These are phyloP conservation scores for Leishmania gerbilli DNA, from an alignment of 208 protist genomes.

Conservation along the genomic window DNA sequence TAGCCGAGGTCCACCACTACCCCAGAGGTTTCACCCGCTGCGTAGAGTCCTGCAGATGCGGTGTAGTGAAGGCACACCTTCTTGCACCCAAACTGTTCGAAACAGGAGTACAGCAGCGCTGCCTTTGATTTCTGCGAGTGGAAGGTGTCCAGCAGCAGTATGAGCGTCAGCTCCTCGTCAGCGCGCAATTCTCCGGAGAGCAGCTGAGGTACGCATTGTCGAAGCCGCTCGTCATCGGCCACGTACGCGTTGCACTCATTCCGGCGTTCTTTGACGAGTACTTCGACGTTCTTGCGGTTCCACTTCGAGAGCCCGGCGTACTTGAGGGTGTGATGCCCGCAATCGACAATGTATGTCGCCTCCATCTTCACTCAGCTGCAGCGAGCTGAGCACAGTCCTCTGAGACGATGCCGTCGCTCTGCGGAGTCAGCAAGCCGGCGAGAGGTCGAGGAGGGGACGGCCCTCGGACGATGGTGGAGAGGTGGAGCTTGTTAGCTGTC, in stretches of 20 bases:
- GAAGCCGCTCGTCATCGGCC: slow-evolving; percentile 21
- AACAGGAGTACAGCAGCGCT: slow-evolving; percentile 54
- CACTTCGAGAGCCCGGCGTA: slow-evolving; percentile 47
- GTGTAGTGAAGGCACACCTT: slow-evolving; percentile 53
- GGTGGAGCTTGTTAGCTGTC: neutral
- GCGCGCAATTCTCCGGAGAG: slow-evolving; percentile 23
- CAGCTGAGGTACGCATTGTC: slow-evolving; percentile 25
- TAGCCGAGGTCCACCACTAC: slow-evolving; percentile 76
- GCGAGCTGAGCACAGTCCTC: neutral
- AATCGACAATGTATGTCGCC: slow-evolving; percentile 51
- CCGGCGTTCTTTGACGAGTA: slow-evolving; percentile 18
- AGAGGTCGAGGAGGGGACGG: neutral
- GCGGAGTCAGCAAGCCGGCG: neutral
- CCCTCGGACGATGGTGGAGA: neutral
- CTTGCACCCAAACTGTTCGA: slow-evolving; percentile 68
- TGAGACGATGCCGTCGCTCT: neutral
- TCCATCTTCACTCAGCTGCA: slow-evolving; percentile 25
- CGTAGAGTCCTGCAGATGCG: slow-evolving; percentile 61
- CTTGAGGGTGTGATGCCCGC: slow-evolving; percentile 64
- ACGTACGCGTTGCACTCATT: slow-evolving; percentile 29
- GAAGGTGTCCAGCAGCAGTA: slow-evolving; percentile 61
- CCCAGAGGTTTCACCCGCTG: slow-evolving; percentile 66
- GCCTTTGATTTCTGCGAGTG: slow-evolving; percentile 53
- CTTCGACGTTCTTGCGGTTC: slow-evolving; percentile 15
- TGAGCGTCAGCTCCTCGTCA: slow-evolving; percentile 59